Base-by-base conservation (phyloP, 2,329 filamentous ascomycete genomes). In the Colletotrichum eremochloae region DNA sequence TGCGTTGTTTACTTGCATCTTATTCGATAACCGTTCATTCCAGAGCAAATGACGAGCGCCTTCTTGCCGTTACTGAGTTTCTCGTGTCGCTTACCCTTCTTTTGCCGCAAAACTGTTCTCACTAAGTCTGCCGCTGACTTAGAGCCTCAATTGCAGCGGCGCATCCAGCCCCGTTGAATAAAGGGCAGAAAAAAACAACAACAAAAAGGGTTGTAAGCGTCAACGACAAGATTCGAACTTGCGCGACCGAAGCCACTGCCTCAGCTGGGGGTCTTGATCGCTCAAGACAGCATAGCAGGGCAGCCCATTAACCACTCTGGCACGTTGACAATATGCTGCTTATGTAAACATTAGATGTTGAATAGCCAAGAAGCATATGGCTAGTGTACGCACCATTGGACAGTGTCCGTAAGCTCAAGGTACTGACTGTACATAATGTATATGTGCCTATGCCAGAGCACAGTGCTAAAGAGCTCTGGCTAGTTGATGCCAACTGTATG, bases 211-310 rank as follows among this genome's bases (percentile, higher is more conserved):
- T 0, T 36, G 2, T 1, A 18, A 38, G 3, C 55, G 52, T 69
- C 70, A 72, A 72, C 70, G 70, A 70, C 70, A 72, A 69, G 70
- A 72, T 69, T 72, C 69, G 69, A 72, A 72, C 69, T 68, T 72
- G 69, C 69, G 69, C 69, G 69, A 72, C 69, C 70, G 70, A 72
- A 72, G 70, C 70, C 70, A 72, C 66, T 69, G 70, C 70, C 70
- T 72, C 2, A 5, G 12, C 36, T 57, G 20, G 1, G 3, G 0
- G 20, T 40, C 55, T 15, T 9, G 36, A 57, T 42, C 5, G 1
- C n/a, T 57, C 55, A 5, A 57, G 55, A 57, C 36, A 4, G 3
- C 1, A 42, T 72, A 72, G 70, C 70, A 72, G 70, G 70, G 70
- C 70, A 69, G 66, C 70, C 70, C 70, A 72, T 72, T 72, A 70